These are phyloP conservation scores for Sherardia arvensis DNA, from an alignment of 257 asterid species.

Conservation along the genomic window DNA sequence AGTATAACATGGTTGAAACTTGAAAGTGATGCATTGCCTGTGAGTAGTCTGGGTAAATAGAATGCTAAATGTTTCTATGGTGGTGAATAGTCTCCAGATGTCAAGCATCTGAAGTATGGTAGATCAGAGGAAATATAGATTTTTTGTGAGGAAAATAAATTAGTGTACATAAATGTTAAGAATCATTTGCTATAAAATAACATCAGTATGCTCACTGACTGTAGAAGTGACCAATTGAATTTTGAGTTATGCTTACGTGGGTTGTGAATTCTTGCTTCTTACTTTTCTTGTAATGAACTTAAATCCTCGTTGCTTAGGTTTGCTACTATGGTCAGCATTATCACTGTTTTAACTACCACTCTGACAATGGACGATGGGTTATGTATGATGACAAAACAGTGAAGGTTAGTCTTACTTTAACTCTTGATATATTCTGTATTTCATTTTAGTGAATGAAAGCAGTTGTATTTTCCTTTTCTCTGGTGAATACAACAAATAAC, in stretches of 20 bases:
- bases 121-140: background rate
- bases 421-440: background rate
- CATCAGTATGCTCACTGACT: background rate
- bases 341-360: constrained; percentile 84
- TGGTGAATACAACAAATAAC: background rate
- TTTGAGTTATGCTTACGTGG: background rate
- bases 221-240: background rate
- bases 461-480: background rate
- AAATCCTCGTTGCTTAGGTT: constrained; percentile 22
- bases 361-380: constrained; percentile 67
- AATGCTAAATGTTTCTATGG: background rate
- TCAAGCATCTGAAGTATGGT: background rate
- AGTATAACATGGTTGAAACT: background rate
- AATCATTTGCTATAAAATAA: background rate
- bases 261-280: background rate
- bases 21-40: background rate
- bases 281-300: background rate
- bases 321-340: constrained; percentile 93
- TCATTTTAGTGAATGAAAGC: background rate
- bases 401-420: constrained; percentile 43
- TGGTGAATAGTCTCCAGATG: background rate
- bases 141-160: no score
- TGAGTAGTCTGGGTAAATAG: background rate
- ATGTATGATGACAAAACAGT: constrained; percentile 95
- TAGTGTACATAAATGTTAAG: background rate